Evolutionary conservation across 2,329 filamentous ascomycete species (phyloP), one percentile per base, ranked within the genome.

Genomic region (Simplicillium aogashimaense): DNA sequence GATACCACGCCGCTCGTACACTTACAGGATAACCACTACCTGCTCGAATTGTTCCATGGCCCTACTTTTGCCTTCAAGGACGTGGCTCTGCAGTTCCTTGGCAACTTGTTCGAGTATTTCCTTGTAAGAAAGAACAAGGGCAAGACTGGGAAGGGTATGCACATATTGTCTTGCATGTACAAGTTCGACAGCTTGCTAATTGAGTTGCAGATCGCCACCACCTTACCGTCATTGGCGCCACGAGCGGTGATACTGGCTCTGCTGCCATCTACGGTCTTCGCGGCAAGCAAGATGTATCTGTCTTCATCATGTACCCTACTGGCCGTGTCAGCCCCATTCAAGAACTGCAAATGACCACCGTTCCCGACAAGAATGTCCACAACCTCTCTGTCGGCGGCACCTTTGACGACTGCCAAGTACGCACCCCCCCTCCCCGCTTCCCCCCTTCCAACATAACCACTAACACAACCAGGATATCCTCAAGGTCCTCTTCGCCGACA

Each of bases 1-100:
- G 79, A 94, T 40, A 78, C 86, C 33, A 88, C 86, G 0, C 92
- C 92, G 0, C 65, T 92, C 18, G 74, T 86, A 34, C 78, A 83
- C n/a, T 70, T 95, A 39, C 47, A 55, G 10, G 76, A 90, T 55
- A 83, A 90, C 57, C 69, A 95, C 33, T 80, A 95, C 57, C 70
- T 95, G 41, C 76, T 98, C 29, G 92, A 98, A 63, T 75, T 98
- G 34, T 98, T 97, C 72, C 90, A 97, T 59, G 92, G 92, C 1
- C 92, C 89, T 5, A 97, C 83, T 1, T 95, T 88, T 58, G 84
- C 90, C 2, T 97, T 97, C 70, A 95, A 97, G 65, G 90, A 97
- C 62, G 85, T 89, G 38, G 89, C 89, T 13, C 69, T 97, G 46
- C 90, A 97, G 53, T 92, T 95, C 56, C 67, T 98, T 2, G 92